Percentiles rank a stretch among this genome's conserved stretches.
phyloP scores from a whole-genome alignment of 345 rosid species.

The Melaleuca quinquenervia region DNA sequence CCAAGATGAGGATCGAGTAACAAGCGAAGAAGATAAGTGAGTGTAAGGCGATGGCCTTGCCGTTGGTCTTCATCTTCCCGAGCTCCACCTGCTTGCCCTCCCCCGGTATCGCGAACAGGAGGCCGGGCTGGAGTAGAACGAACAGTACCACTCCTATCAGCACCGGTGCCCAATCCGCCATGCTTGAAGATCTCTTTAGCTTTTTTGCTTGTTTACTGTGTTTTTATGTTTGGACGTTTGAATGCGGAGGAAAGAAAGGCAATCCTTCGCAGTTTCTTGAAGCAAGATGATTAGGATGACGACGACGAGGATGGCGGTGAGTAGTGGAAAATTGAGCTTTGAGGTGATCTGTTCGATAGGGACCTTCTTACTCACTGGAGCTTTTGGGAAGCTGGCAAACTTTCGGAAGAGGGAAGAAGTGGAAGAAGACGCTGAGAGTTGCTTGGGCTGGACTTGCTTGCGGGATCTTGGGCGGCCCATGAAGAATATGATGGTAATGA shows the following conservation, averaged over 20 bases:
- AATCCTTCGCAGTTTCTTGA: neutral
- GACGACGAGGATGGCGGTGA: neutral
- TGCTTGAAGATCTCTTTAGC: neutral
- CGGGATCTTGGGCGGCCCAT: neutral
- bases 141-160: slow-evolving; percentile 73
- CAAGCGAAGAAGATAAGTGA: slow-evolving; percentile 72
- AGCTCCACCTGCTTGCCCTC: slow-evolving; percentile 45
- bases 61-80: slow-evolving; percentile 87
- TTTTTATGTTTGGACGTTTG: neutral
- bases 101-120: slow-evolving; percentile 71
- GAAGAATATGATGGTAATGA: neutral
- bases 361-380: neutral
- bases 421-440: neutral
- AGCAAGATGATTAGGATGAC: neutral
- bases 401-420: neutral
- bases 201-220: neutral
- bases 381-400: neutral
- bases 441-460: neutral
- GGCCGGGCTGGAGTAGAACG: slow-evolving; percentile 80
- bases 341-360: neutral
- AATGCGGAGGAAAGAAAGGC: neutral
- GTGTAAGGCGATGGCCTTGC: slow-evolving; percentile 80
- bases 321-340: neutral
- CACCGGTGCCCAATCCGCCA: slow-evolving; percentile 98
- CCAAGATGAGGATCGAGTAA: slow-evolving; percentile 72